A percentile compares a stretch with the other conserved stretches of the same genome.
phyloP scores from a whole-genome alignment of 2,329 filamentous ascomycete genomes.

The Xylariomycetidae sp. region DNA sequence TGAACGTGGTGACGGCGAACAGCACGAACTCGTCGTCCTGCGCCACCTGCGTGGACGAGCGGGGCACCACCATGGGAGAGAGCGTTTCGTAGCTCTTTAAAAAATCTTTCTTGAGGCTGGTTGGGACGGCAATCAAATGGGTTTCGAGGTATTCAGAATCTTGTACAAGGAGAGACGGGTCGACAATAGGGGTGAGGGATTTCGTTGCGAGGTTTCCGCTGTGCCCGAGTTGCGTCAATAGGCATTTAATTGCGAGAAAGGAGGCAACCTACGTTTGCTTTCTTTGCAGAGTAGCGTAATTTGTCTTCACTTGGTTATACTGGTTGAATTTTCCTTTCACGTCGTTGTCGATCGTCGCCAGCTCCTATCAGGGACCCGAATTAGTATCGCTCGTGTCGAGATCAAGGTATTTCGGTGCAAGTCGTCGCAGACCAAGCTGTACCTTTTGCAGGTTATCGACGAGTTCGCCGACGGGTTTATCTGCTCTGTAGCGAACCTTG shows the following conservation, averaged over 20 bases:
- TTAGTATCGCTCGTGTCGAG: too few relatives aligned
- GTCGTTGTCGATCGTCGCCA: constrained; percentile 89
- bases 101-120: constrained; percentile 78
- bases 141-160: constrained; percentile 97
- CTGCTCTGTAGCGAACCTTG: constrained; percentile 92
- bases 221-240: constrained; percentile 2
- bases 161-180: constrained; percentile 73
- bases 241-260: neutral
- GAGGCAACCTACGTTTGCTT: constrained; percentile 67
- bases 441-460: constrained; percentile 88
- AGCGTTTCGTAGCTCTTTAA: constrained; percentile 84
- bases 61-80: constrained; percentile 86
- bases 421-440: constrained; percentile 1
- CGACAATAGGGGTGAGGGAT: constrained; percentile 83
- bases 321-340: constrained; percentile 92
- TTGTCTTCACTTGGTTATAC: constrained; percentile 88
- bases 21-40: constrained; percentile 87
- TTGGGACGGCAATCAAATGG: constrained; percentile 85
- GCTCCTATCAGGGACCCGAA: constrained; percentile 65
- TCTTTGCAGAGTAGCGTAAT: constrained; percentile 73
- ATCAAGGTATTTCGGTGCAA: neutral
- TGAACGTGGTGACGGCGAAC: constrained; percentile 87
- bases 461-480: constrained; percentile 83
- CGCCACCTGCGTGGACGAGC: constrained; percentile 74
- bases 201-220: constrained; percentile 92